These are phyloP conservation scores for Cryptococcus neoformans DNA, from an alignment of 1,284 basidiomycete species.

Conservation along the genomic window DNA sequence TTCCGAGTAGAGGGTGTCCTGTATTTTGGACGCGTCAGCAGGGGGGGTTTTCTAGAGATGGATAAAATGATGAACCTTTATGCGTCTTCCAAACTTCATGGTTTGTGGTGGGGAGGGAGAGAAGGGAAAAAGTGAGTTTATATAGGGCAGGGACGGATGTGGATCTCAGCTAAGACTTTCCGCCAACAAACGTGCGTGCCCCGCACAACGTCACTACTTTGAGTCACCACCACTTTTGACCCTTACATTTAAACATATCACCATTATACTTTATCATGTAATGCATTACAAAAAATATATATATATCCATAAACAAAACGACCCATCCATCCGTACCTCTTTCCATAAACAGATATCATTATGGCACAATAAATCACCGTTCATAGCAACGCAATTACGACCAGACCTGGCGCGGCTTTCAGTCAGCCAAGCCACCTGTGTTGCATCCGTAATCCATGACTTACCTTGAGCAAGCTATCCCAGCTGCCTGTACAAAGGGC, in stretches of 20 bases:
- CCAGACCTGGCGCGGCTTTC: not conserved
- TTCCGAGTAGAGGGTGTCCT: conserved; percentile 83
- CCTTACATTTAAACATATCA: too few species aligned
- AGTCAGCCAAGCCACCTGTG: not conserved
- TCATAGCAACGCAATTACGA: not conserved
- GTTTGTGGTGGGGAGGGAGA: not conserved
- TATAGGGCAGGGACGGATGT: too few species aligned
- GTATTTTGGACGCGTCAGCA: conserved; percentile 7
- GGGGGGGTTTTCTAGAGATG: not conserved
- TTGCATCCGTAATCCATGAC: conserved; percentile 32
- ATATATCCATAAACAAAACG: too few species aligned
- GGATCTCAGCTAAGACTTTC: too few species aligned
- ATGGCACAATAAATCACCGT: too few species aligned
- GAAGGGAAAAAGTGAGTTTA: not conserved
- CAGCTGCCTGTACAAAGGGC: conserved; percentile 97
- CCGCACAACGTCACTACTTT: too few species aligned
- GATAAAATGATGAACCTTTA: conserved; percentile 58
- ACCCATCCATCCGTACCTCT: too few species aligned
- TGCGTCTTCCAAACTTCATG: conserved; percentile 89
- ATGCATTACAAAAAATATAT: too few species aligned
- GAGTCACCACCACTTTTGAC: too few species aligned
- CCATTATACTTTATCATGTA: too few species aligned
- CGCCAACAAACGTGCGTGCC: too few species aligned
- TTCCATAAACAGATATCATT: too few species aligned
- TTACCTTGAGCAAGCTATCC: conserved; percentile 93